Base-by-base conservation (phyloP, 179 eudicot species). In the Spinacia oleracea region DNA sequence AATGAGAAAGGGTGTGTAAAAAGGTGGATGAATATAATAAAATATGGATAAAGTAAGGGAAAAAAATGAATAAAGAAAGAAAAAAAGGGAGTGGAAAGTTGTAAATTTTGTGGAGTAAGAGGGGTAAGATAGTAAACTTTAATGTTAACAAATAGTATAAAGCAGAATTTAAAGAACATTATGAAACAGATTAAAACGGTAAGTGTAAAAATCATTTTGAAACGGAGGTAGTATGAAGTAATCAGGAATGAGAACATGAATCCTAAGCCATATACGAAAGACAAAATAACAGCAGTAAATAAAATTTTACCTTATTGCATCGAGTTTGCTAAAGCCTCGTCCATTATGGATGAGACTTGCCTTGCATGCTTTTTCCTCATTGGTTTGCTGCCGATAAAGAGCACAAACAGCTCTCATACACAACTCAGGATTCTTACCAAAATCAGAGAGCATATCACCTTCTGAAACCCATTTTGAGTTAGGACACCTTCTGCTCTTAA, bases 351-450 rank as follows among this genome's bases (percentile, higher is more conserved):
- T 20, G 25, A 83, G 18, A 68, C 93, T 79, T 42, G 10, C 85
- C 79, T 79, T 82, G 68, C 58, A 60, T 34, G 6, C 56, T 81
- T 80, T 69, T 73, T 90, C 89, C 11, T 85, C 89, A 7, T 56
- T 29, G 5, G 89, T 87, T 86, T 94, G 93, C 84, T 84, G 88
- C 81, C 94, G 88, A 84, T 90, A 87, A 64, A 94, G 82, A 78
- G 91, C 96, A 86, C 97, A 94, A 16, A 94, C 90, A 23, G 93
- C 98, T 72, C 83, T 90, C 97, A 94, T 87, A 84, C 98, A 94
- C 74, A 92, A 66, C 73, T 79, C 88, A 50, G 88, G 89, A 80
- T 85, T 84, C 80, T 91, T 91, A 10, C 89, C 97, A 46, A 92
- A 91, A 72, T 81, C 98, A 66, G 97, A 85, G 63, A 92, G 94